Conservation (phyloP, 2,329 filamentous ascomycete species). For the Microdochium nivale region DNA sequence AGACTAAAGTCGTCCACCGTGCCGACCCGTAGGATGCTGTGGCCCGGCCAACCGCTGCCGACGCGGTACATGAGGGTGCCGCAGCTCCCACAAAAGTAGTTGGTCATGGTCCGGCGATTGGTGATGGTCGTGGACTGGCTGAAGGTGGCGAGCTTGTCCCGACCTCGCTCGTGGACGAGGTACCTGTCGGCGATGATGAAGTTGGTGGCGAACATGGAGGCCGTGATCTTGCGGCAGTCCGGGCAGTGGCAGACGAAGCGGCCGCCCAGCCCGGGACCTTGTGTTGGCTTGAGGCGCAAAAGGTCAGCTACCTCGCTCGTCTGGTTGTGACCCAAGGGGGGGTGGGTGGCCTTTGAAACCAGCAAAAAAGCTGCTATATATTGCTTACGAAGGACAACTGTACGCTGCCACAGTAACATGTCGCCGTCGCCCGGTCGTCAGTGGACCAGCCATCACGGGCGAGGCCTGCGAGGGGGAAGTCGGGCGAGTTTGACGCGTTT, state of each 20-base stretch:
- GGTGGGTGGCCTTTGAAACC: neutral
- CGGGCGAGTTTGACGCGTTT: conserved; percentile 3
- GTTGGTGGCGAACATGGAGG: conserved; percentile 53
- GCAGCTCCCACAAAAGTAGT: conserved; percentile 51
- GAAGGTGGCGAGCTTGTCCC: conserved; percentile 37
- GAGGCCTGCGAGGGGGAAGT: conserved; percentile 27
- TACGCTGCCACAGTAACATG: conserved; percentile 49
- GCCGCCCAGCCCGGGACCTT: conserved; percentile 33
- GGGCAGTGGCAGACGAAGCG: conserved; percentile 52
- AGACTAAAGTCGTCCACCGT: conserved; percentile 54
- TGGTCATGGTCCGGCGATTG: conserved; percentile 44
- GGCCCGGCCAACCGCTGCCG: conserved; percentile 31
- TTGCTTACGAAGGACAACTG: conserved; percentile 41
- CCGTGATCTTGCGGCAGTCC: conserved; percentile 55
- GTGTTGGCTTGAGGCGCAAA: conserved; percentile 29
- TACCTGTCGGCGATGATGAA: conserved; percentile 24
- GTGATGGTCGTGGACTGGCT: conserved; percentile 36
- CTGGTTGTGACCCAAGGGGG: neutral
- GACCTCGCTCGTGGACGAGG: conserved; percentile 40
- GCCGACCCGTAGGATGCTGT: conserved; percentile 44
- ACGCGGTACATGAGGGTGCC: conserved; percentile 53
- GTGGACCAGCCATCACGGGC: conserved; percentile 34
- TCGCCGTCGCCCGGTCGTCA: conserved; percentile 41
- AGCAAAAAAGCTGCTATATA: neutral
- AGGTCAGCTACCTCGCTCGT: neutral